Evolutionary conservation across 2,329 filamentous ascomycete species (phyloP).

Genomic region (Pseudogymnoascus sp.): DNA sequence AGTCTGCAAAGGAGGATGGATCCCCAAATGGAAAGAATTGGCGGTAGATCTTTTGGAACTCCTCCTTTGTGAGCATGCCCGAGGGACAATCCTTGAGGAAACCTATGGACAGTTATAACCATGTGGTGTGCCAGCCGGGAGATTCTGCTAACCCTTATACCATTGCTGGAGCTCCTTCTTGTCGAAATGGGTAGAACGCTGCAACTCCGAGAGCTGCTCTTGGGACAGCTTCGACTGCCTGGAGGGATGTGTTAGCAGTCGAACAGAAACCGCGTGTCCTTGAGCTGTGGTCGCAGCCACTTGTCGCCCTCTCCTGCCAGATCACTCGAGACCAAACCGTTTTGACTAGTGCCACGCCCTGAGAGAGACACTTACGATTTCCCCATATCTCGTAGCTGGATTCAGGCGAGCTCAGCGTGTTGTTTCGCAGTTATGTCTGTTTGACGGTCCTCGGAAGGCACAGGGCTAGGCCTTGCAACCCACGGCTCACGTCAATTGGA

Average conservation of each 20-base stretch:
- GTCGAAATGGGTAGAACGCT: constrained; percentile 96
- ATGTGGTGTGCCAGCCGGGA: not conserved
- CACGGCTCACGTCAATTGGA: not conserved
- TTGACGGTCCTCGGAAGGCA: not conserved
- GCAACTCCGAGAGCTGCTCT: constrained; percentile 89
- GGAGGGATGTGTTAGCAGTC: constrained; percentile 17
- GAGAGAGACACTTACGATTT: not conserved
- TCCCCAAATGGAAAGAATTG: constrained; percentile 99
- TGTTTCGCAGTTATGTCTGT: not conserved
- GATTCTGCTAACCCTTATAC: constrained; percentile 77
- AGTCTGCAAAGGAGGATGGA: constrained; percentile 94
- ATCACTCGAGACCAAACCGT: not conserved
- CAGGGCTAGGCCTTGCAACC: not conserved
- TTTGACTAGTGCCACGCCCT: not conserved
- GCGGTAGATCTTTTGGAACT: constrained; percentile 99
- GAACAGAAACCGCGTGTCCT: not conserved
- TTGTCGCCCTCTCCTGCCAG: not conserved
- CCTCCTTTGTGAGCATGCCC: constrained; percentile 93
- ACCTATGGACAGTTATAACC: constrained; percentile 44
- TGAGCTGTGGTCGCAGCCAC: not conserved
- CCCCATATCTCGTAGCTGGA: not conserved
- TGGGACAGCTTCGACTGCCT: constrained; percentile 98
- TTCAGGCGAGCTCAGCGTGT: not conserved
- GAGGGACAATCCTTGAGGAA: constrained; percentile 98
- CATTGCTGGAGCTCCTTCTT: constrained; percentile 99